Evolutionary conservation across 2,329 filamentous ascomycete genomes (phyloP).

Genomic region (Seiridium unicorne): DNA sequence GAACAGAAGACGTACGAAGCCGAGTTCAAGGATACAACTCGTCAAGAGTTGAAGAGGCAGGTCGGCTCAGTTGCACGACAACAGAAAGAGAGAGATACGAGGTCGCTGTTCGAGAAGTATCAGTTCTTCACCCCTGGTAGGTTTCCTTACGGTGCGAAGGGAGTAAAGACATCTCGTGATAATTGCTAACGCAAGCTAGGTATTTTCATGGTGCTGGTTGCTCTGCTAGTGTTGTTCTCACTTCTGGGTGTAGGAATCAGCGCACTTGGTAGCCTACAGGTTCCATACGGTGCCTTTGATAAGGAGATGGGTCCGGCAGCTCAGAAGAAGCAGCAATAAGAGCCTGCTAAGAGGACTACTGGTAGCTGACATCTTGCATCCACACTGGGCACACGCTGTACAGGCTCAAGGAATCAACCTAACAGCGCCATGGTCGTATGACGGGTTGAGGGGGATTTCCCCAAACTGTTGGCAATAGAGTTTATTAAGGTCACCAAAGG

Average conservation of each 20-base stretch:
- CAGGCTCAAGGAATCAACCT: not conserved
- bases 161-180: not conserved
- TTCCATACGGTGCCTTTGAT: constrained; percentile 92
- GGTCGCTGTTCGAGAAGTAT: constrained; percentile 83
- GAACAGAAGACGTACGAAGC: constrained; percentile 60
- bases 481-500: not conserved
- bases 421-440: no score
- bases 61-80: constrained; percentile 29
- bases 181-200: constrained; percentile 44
- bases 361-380: not conserved
- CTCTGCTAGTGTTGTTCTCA: constrained; percentile 66
- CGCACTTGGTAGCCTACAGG: constrained; percentile 77
- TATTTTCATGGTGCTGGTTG: constrained; percentile 83
- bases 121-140: constrained; percentile 88
- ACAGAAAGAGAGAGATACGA: constrained; percentile 41
- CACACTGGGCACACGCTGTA: not conserved
- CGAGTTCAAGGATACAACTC: constrained; percentile 60
- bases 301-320: constrained; percentile 91
- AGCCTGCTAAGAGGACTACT: not conserved
- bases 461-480: no score
- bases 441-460: no score
- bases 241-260: constrained; percentile 78
- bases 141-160: constrained; percentile 16
- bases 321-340: constrained; percentile 73
- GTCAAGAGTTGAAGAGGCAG: constrained; percentile 72